Evolutionary conservation across 495 filamentous ascomycete species (phyloP).

Genomic region (Elaphomyces granulatus): DNA sequence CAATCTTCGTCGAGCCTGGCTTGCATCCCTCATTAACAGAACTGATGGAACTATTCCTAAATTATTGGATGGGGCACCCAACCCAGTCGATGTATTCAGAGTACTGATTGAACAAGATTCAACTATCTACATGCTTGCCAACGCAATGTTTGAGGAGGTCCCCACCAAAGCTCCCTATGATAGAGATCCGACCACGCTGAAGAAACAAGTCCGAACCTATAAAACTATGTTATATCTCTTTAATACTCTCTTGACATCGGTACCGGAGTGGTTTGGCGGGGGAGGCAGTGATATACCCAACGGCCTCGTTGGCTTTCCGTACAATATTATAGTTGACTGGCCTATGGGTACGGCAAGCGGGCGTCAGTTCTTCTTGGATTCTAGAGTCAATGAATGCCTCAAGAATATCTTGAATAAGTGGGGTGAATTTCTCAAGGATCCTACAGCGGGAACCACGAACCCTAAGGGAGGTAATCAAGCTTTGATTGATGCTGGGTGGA

Average conservation of each 20-base stretch:
- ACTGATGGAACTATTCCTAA: neutral
- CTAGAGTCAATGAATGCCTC: constrained; percentile 40
- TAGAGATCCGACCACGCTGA: constrained; percentile 34
- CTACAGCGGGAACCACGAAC: constrained; percentile 34
- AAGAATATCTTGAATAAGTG: constrained; percentile 46
- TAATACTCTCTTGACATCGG: too few species aligned
- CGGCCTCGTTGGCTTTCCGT: too few species aligned
- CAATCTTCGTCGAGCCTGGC: constrained; percentile 2
- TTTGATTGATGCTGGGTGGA: constrained; percentile 33
- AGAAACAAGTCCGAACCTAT: constrained; percentile 39
- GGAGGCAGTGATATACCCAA: too few species aligned
- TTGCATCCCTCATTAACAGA: constrained; percentile 1
- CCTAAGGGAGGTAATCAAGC: constrained; percentile 34
- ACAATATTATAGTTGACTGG: too few species aligned
- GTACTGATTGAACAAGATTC: constrained; percentile 15
- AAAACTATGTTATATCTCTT: constrained; percentile 41
- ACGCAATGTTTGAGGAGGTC: constrained; percentile 46
- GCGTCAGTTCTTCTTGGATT: too few species aligned
- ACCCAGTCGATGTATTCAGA: constrained; percentile 10
- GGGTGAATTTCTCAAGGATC: constrained; percentile 35
- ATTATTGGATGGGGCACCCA: neutral
- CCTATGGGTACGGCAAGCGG: too few species aligned
- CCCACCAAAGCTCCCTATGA: constrained; percentile 33
- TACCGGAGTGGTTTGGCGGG: too few species aligned
- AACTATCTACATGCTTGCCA: constrained; percentile 4